Evolutionary conservation across 441 rosid species (phyloP).

Genomic region (Hypseocharis bilobata): DNA sequence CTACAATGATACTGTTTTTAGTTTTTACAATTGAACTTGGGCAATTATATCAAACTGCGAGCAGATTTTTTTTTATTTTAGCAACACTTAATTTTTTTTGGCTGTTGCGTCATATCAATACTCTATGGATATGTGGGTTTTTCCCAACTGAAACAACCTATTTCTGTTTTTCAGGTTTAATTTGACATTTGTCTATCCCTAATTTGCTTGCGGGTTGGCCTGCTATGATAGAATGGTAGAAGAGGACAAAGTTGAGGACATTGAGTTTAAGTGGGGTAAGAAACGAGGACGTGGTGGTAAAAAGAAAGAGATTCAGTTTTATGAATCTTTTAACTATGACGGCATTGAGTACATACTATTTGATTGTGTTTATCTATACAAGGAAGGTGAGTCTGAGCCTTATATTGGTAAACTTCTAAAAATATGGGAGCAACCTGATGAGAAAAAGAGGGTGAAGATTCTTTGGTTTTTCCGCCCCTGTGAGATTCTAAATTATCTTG

Average conservation of each 20-base stretch:
- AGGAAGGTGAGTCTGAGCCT: conserved; percentile 45
- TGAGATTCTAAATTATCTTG: conserved; percentile 48
- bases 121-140: background rate
- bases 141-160: background rate
- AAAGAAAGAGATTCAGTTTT: conserved; percentile 56
- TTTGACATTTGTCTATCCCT: background rate
- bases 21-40: no score
- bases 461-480: conserved; percentile 69
- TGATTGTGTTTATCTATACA: conserved; percentile 51
- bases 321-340: conserved; percentile 58
- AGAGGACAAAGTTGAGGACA: conserved; percentile 25
- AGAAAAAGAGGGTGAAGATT: conserved; percentile 48
- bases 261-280: conserved; percentile 69
- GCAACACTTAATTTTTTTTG: no score
- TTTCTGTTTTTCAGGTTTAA: conserved; percentile 19
- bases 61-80: no score
- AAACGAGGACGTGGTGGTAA: conserved; percentile 52
- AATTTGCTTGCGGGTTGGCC: conserved; percentile 13
- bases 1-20: no score
- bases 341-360: conserved; percentile 54
- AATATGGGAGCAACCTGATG: conserved; percentile 55
- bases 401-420: conserved; percentile 58
- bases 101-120: no score
- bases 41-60: no score
- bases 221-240: conserved; percentile 43